These are phyloP conservation scores for Tolypocladium inflatum DNA, from an alignment of 2,329 filamentous ascomycete species.

Conservation along the genomic window DNA sequence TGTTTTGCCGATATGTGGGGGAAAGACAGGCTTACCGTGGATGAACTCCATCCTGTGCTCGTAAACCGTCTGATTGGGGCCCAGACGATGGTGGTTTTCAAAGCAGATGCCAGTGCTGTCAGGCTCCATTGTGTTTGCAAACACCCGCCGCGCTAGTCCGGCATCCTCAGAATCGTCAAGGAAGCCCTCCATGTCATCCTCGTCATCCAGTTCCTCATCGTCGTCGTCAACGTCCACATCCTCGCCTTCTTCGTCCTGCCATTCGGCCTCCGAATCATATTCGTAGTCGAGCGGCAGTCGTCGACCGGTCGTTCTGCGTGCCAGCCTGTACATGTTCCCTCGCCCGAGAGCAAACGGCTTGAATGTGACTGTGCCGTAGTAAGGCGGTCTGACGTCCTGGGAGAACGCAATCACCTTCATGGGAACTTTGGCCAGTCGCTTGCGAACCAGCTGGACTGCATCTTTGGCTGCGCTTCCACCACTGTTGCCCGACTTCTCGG, in stretches of 20 bases:
- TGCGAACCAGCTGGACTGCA: constrained; percentile 21
- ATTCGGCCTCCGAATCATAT: constrained; percentile 80
- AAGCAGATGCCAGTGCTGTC: constrained; percentile 76
- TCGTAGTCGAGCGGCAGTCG: constrained; percentile 66
- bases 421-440: constrained; percentile 42
- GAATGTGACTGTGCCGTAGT: constrained; percentile 63
- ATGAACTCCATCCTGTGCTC: constrained; percentile 68
- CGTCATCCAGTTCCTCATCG: constrained; percentile 61
- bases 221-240: constrained; percentile 59
- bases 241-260: constrained; percentile 67
- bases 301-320: constrained; percentile 42
- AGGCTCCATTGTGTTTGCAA: constrained; percentile 63
- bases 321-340: constrained; percentile 38
- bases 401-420: constrained; percentile 55
- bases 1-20: neutral
- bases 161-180: constrained; percentile 76
- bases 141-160: constrained; percentile 44
- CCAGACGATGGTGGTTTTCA: constrained; percentile 48
- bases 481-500: constrained; percentile 25
- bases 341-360: constrained; percentile 35
- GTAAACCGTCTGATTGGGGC: constrained; percentile 38
- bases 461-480: constrained; percentile 24
- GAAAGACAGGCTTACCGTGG: constrained; percentile 41
- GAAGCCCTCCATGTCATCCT: constrained; percentile 84
- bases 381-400: constrained; percentile 59